Base-by-base conservation (phyloP, 2,329 filamentous ascomycete species). In the Cladosporium austrohemisphaericum region DNA sequence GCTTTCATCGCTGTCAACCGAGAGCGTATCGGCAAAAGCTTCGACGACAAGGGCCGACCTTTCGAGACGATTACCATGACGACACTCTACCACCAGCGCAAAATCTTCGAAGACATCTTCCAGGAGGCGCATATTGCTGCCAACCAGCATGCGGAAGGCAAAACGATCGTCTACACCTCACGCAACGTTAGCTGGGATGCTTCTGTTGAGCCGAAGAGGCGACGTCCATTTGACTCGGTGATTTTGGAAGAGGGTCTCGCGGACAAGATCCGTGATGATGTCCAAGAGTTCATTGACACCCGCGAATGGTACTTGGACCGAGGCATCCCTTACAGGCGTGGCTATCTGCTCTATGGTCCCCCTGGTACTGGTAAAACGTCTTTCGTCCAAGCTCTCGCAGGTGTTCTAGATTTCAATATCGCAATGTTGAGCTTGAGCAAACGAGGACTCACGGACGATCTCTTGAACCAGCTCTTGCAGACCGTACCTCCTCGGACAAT, bases 11-110 rank as follows among this genome's bases (percentile, higher is more conserved):
- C 86, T 1, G 88, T 98, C 55, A 86, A 86, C 60, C 78, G 93
- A 46, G 85, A 95, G 66, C 89, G 95, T 57, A 56, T 60, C 2
- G 89, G 95, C 65, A 93, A 90, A 49, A 84, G 88, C 1, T 88
- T 82, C 55, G 78, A 92, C 62, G 80, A 86, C 41, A 91, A 85
- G 20, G 93, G 92, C 50, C 86, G 88, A 58, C 93, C 93, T 1
- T 95, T 95, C 74, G 93, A 98, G 71, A 95, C 91, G 1, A 80
- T 98, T 41, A 93, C 89, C 51, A 73, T 98, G 52, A 97, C 92
- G 3, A 92, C 93, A 1, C 76, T 98, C 10, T 97, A 95, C 74
- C 80, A 88, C 40, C 85, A 95, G 59, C 85, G 91, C 3, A 81
- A 92, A 59, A 80, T 97, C 11, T 96, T 98, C 62, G 88, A 95